Evolutionary conservation across 129 eudicot genomes (phyloP).

Genomic region (Chrysanthemum lavandulifolium): DNA sequence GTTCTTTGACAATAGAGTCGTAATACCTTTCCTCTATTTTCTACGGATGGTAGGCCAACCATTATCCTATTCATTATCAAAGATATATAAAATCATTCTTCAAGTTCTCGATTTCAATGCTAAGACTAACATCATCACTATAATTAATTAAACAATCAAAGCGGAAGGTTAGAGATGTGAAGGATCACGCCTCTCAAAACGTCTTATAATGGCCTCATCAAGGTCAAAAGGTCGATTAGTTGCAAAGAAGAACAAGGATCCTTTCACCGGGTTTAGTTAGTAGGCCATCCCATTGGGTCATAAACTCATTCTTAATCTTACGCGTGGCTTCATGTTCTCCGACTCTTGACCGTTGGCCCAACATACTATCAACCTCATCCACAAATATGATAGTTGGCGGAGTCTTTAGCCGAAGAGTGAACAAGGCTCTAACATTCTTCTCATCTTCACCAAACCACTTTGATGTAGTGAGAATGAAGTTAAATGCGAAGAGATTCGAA

Average conservation of each 20-base stretch:
- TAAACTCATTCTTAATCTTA: conserved; percentile 89
- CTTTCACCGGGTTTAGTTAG: conserved; percentile 73
- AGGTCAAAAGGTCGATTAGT: conserved; percentile 97
- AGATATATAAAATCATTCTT: background rate
- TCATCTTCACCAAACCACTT: conserved; percentile 99
- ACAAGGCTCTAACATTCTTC: conserved; percentile 86
- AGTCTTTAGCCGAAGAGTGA: conserved; percentile 81
- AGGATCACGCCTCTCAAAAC: conserved; percentile 84
- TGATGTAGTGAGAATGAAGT: conserved; percentile 82
- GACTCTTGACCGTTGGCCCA: conserved; percentile 80
- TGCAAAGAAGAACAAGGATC: conserved; percentile 96
- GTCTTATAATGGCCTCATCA: conserved; percentile 93
- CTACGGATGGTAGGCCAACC: conserved; percentile 90
- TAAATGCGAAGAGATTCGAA: no score
- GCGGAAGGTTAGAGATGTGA: background rate
- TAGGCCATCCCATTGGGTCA: conserved; percentile 87
- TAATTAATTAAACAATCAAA: background rate
- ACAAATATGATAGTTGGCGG: conserved; percentile 95
- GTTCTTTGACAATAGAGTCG: no score
- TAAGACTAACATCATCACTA: background rate
- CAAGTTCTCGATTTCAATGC: background rate
- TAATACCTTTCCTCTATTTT: no score
- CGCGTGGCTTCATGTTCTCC: conserved; percentile 99
- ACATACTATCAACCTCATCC: conserved; percentile 98
- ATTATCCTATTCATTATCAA: conserved; percentile 57